A percentile compares a stretch with the other conserved stretches of the same genome.
Conservation (phyloP, 345 rosid species). For the Gossypium arboreum region DNA sequence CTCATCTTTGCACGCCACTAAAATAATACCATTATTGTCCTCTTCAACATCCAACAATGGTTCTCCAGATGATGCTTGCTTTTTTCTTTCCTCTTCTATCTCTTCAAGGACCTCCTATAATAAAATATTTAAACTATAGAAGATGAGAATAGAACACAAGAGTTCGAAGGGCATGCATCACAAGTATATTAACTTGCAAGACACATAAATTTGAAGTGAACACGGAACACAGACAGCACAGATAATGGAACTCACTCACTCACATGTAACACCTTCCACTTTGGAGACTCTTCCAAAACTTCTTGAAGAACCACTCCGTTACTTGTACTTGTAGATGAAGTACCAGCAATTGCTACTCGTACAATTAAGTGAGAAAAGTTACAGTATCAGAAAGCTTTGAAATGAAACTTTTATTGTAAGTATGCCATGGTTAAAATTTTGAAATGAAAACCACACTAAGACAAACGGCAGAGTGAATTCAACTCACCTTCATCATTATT, state of each 20-base stretch:
- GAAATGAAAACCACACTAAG: constrained; percentile 2
- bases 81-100: constrained; percentile 74
- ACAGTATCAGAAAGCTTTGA: constrained; percentile 2
- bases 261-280: constrained; percentile 99
- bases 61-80: constrained; percentile 35
- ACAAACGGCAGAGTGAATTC: constrained; percentile 5
- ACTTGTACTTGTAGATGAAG: constrained; percentile 33
- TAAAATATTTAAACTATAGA: constrained; percentile 9
- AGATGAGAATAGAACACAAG: not conserved
- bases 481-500: constrained; percentile 42
- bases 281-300: constrained; percentile 85
- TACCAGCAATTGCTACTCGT: constrained; percentile 38
- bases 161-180: not conserved
- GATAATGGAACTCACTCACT: constrained; percentile 73
- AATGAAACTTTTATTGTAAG: not conserved
- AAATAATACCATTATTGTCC: constrained; percentile 55
- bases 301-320: constrained; percentile 54
- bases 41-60: constrained; percentile 34
- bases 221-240: constrained; percentile 20
- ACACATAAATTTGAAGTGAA: constrained; percentile 6
- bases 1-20: constrained; percentile 95
- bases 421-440: not conserved
- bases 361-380: constrained; percentile 15
- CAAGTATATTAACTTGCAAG: not conserved
- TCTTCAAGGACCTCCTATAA: constrained; percentile 82